These are phyloP conservation scores for Phytopythium helicoides DNA, from an alignment of 352 stramenopile species.

Conservation along the genomic window DNA sequence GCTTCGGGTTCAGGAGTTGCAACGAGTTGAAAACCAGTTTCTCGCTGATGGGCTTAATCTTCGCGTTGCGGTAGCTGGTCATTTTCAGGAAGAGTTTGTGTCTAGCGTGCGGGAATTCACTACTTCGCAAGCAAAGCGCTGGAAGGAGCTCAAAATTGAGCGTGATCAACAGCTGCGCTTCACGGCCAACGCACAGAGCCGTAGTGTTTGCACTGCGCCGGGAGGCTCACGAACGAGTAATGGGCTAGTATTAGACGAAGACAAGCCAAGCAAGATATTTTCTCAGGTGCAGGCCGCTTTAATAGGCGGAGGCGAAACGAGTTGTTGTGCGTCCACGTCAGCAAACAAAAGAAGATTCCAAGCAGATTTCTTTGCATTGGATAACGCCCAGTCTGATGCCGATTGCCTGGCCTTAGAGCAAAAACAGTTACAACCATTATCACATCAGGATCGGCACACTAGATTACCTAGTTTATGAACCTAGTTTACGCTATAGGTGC, in stretches of 20 bases:
- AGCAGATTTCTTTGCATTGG: constrained; percentile 3
- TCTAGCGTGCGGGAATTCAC: constrained; percentile 51
- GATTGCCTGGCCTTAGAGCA: background rate
- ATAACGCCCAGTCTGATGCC: background rate
- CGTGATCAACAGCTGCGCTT: constrained; percentile 37
- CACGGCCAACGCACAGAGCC: constrained; percentile 30
- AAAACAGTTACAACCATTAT: background rate
- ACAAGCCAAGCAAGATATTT: too few species aligned
- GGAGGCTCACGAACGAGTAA: background rate
- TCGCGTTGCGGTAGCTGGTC: constrained; percentile 28
- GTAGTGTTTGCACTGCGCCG: constrained; percentile 31
- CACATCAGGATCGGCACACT: background rate
- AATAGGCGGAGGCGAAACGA: background rate
- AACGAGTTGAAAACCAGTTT: constrained; percentile 50
- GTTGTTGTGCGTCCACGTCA: background rate
- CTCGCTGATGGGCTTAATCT: constrained; percentile 32
- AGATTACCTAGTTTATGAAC: background rate
- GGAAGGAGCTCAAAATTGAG: constrained; percentile 46
- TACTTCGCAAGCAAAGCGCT: constrained; percentile 35
- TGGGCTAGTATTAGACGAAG: too few species aligned
- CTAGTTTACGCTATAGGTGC: background rate
- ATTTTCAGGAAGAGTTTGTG: constrained; percentile 70
- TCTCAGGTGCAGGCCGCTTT: too few species aligned
- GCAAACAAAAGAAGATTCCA: background rate
- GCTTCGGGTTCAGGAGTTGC: constrained; percentile 20